Evolutionary conservation across 176 grass and related monocot species (phyloP).

Genomic region (Sorghum bicolor): DNA sequence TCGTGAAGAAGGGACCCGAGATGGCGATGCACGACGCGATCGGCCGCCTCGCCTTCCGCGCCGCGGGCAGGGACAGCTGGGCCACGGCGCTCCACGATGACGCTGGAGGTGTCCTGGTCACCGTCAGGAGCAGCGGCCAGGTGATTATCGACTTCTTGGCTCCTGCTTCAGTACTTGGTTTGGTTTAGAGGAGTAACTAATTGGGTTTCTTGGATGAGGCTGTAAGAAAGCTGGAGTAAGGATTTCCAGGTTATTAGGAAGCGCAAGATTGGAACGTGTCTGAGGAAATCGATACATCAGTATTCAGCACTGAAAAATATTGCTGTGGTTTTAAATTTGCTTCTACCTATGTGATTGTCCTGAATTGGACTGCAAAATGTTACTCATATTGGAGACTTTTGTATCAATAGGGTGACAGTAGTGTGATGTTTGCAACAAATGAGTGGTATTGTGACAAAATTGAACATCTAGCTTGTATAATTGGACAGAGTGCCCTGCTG

Average conservation of each 20-base stretch:
- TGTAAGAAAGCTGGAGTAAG: not conserved
- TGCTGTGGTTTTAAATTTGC: not conserved
- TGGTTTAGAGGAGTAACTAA: not conserved
- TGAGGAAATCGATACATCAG: not conserved
- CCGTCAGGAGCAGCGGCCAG: conserved; percentile 25
- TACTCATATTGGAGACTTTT: not conserved
- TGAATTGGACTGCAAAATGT: not conserved
- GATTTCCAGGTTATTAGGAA: not conserved
- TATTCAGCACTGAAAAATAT: not conserved
- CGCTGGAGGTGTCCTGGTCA: conserved; percentile 43
- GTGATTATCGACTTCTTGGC: conserved; percentile 23
- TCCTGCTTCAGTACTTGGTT: not conserved
- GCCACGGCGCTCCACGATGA: conserved; percentile 47
- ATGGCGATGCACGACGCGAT: conserved; percentile 45
- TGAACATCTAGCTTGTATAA: not conserved
- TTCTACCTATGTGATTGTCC: not conserved
- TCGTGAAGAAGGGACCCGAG: conserved; percentile 46
- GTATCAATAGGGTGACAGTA: not conserved
- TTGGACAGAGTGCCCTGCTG: not conserved
- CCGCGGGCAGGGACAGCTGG: not conserved
- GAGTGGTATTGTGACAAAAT: not conserved
- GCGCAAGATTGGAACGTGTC: not conserved
- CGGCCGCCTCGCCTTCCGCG: conserved; percentile 39
- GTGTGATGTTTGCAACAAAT: not conserved
- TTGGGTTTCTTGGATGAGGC: not conserved